Base-by-base conservation (phyloP, 2,329 filamentous ascomycete species). In the Lasiodiplodia sp. region DNA sequence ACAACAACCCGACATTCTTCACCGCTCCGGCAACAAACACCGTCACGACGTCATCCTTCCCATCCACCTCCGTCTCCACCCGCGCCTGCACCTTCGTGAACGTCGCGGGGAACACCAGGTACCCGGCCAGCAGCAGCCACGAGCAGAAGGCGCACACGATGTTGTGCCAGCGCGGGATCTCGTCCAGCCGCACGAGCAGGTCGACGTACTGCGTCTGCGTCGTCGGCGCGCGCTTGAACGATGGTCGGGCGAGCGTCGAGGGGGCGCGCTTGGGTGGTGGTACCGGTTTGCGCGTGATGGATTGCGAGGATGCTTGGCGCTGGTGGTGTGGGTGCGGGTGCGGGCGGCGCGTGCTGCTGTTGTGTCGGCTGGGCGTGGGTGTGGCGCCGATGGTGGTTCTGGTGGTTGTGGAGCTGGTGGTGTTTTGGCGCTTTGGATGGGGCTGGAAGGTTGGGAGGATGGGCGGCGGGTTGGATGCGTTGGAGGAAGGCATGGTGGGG, bases 51-150 rank as follows among this genome's bases (percentile, higher is more conserved):
- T 56, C 60, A 18, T 72, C 72, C 44, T 75, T n/a, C 7, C 73
- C 71, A 34, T 78, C 73, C 14, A 77, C 63, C 31, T 71, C 71
- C 10, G 74, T 66, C 28, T 77, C 72, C 18, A 78, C 70, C 8
- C 74, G 75, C 37, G 75, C 74, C 67, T 81, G 77, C 55, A 84
- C 75, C 38, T 78, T 82, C 47, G 82, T 85, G 72, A 86, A 87
- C 0, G 84, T 86, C 6, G 82, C 84, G 0, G 85, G 85, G 44
- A 86, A 81, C 52, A 87, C 79, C 18, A 87, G 78, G 76, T 86
- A 87, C 34, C 85, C 85, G 0, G 82, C 82, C 1, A 87, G 80
- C 2, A 87, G 78, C 56, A 86, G 78, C 83, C 82, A 87, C 4
- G 80, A 77, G 68, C 80, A 84, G n/a, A 80, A 70, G 11, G 79